Conservation (phyloP, 257 asterid genomes). For the Catharanthus roseus region DNA sequence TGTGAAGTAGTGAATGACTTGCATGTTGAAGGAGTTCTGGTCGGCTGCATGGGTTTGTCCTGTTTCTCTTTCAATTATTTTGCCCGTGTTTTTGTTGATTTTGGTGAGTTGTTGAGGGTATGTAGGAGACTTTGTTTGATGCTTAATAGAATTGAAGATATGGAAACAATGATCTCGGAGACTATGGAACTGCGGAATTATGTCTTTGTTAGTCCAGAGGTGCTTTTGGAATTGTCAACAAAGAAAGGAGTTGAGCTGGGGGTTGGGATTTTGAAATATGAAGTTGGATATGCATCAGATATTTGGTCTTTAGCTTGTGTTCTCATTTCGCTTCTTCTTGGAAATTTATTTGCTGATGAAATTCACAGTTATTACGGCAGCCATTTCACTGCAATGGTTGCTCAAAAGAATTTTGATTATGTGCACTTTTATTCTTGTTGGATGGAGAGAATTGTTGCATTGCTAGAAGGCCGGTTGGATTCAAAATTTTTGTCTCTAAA, state of each 20-base stretch:
- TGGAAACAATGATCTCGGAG: slow-evolving; percentile 22
- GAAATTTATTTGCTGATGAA: slow-evolving; percentile 47
- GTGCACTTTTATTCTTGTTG: slow-evolving; percentile 39
- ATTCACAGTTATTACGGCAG: slow-evolving; percentile 30
- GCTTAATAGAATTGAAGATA: slow-evolving; percentile 20
- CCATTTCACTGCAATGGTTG: slow-evolving; percentile 25
- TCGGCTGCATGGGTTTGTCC: slow-evolving; percentile 47
- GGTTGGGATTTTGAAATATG: slow-evolving; percentile 24
- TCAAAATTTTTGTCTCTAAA: slow-evolving; percentile 26
- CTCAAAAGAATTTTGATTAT: slow-evolving; percentile 31
- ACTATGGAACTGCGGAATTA: slow-evolving; percentile 18
- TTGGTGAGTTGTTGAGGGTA: slow-evolving; percentile 41
- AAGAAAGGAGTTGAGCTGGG: slow-evolving; percentile 34
- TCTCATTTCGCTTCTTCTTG: slow-evolving; percentile 49
- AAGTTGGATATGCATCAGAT: slow-evolving; percentile 61
- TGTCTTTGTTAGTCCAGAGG: slow-evolving; percentile 70
- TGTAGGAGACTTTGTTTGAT: slow-evolving; percentile 38
- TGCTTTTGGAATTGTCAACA: slow-evolving; percentile 29
- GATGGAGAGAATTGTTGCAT: slow-evolving; percentile 37
- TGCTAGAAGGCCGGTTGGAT: slow-evolving; percentile 45
- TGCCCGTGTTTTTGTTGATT: slow-evolving; percentile 49
- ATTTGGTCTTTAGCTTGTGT: slow-evolving; percentile 79
- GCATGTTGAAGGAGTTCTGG: slow-evolving; percentile 57
- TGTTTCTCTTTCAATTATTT: slow-evolving; percentile 52
- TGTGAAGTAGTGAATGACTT: slow-evolving; percentile 59